Evolutionary conservation across 768 basidiomycete genomes (phyloP), one percentile per base, ranked within the genome.

Genomic region (Tylopilus plumbeoviolaceoides): DNA sequence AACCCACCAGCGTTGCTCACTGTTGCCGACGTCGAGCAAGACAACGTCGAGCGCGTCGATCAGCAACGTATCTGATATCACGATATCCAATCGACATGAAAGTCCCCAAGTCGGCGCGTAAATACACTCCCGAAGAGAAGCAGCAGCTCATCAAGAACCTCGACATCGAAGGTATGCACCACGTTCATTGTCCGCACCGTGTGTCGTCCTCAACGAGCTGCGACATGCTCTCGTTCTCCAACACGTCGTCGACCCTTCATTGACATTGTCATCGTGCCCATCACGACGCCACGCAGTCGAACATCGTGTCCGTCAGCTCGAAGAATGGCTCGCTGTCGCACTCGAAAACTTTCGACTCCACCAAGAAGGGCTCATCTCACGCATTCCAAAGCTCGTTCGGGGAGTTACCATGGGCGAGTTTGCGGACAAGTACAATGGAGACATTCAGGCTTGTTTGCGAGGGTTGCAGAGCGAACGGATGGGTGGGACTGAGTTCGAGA

Each of bases 391-490:
- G 60, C 80, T 84, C 57, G 83, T 91, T 33, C 80, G 87, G 31
- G 71, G 71, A 27, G 82, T 91, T 67, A 80, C 82, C 14, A 82
- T 91, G 78, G 80, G 80, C 57, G 88, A 90, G 41, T 89, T 91
- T 66, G 84, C 82, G 17, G 80, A 82, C 54, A 88, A 86, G 63
- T 91, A 90, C 69, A 75, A 84, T 48, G 89, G 87, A 3, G 84
- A 89, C 60, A 73, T 89, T 23, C 86, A 89, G 62, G 80, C 79
- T 9, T 86, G 85, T 38, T 68, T 89, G 54, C 76, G 82, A 53
- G 88, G 84, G 2, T 68, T 85, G 45, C 85, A 87, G 69, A 82
- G 77, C 62, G 85, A 87, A 54, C 75, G 76, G 51, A 71, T 89
- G 51, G 73, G 73, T 11, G 69, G 84, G 39, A 70, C 72, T n/a